Conservation (phyloP, 148 eudicot species). For the Arctostaphylos glauca region DNA sequence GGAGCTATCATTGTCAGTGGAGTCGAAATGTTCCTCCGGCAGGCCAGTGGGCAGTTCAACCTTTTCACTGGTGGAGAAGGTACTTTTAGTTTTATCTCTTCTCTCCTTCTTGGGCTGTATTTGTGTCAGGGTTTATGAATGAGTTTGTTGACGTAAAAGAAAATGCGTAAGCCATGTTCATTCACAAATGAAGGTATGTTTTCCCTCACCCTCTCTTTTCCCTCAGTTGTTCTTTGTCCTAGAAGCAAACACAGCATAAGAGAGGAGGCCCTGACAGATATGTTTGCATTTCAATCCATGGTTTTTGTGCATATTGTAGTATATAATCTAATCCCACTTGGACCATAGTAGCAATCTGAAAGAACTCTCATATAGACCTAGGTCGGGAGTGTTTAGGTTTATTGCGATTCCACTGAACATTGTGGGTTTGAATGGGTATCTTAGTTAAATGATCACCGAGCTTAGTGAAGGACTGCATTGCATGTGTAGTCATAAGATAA, state of each 20-base stretch:
- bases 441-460: not conserved
- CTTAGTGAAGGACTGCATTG: not conserved
- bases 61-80: slow-evolving; percentile 51
- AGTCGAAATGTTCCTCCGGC: slow-evolving; percentile 56
- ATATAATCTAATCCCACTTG: not conserved
- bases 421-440: not conserved
- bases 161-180: not conserved
- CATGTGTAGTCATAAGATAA: not conserved
- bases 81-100: slow-evolving; percentile 8
- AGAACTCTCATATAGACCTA: not conserved
- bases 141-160: not conserved
- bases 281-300: not conserved
- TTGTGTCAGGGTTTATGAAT: not conserved
- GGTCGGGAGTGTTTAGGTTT: not conserved
- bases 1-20: slow-evolving; percentile 54
- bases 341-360: not conserved
- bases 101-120: not conserved
- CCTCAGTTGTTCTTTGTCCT: not conserved
- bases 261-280: not conserved
- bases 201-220: not conserved
- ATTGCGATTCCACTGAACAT: not conserved
- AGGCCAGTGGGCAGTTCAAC: slow-evolving; percentile 48
- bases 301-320: not conserved
- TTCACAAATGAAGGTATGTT: not conserved
- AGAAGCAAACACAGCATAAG: not conserved